Evolutionary conservation across 2,329 filamentous ascomycete species (phyloP), one percentile per base, ranked within the genome.

Genomic region (Colletotrichum lupini): DNA sequence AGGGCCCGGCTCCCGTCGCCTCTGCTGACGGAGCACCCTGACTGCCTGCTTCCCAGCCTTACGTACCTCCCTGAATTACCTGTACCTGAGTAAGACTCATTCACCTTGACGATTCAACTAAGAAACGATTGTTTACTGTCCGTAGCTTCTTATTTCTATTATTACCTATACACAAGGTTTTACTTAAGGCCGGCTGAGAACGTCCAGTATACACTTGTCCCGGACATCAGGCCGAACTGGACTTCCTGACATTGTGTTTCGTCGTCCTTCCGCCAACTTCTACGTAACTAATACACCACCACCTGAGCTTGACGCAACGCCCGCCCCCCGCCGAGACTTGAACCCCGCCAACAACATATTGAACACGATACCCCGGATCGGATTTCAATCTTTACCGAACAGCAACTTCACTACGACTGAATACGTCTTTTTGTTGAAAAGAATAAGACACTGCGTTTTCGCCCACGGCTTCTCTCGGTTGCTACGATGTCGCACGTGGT

Each of bases 401-500:
- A 52, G 14, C 30, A 16, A 37, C n/a, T n/a, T 35, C 22, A 37
- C 28, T 22, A 8, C 46, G 60, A 63, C 49, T 22, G 4, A 32
- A 9, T 14, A 6, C 24, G 16, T 35, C 11, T 62, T 1, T 11
- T 35, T 24, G 11, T 24, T 5, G 28, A 12, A 26, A 22, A 37
- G n/a, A 6, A 7, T 4, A 12, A 11, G 1, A 35, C 4, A 26
- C 22, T 42, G 37, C 6, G 16, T 22, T 42, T 30, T 9, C 22
- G n/a, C 16, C 28, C 30, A 42, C 52, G 22, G 5, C 24, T 14
- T 57, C 9, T 53, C 28, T 66, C 30, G 3, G 16, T 24, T 24
- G 32, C 70, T 77, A 85, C 75, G 76, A 98, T 98, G 76, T 93
- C 95, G 66, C 93, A 97, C 81, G 95, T 98, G 72, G 93, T 95